Evolutionary conservation across 2,329 filamentous ascomycete genomes (phyloP).

Genomic region (Trichoderma semiorbis): DNA sequence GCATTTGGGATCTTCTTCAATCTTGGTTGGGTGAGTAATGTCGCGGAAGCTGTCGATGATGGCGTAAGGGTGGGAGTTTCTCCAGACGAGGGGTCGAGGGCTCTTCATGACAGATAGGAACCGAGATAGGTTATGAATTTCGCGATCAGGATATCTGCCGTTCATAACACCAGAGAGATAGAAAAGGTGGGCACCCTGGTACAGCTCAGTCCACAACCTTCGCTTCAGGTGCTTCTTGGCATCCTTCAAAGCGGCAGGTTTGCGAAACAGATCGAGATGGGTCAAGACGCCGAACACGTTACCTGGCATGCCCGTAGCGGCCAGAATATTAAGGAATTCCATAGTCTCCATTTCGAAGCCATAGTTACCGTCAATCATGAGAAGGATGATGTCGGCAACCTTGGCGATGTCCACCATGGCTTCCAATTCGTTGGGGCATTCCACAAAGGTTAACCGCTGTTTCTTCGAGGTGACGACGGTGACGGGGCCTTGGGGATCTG

Average conservation of each 20-base stretch:
- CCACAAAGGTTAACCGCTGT: conserved; percentile 88
- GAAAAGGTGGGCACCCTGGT: conserved; percentile 95
- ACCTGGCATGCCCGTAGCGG: conserved; percentile 94
- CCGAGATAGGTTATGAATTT: conserved; percentile 90
- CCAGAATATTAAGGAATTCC: conserved; percentile 94
- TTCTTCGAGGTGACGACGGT: conserved; percentile 97
- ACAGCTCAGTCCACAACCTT: conserved; percentile 93
- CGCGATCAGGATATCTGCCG: conserved; percentile 91
- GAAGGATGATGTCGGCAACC: conserved; percentile 91
- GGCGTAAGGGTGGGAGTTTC: conserved; percentile 92
- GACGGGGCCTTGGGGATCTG: conserved; percentile 84
- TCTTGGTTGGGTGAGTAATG: conserved; percentile 85
- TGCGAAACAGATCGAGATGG: conserved; percentile 91
- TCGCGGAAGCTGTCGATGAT: conserved; percentile 93
- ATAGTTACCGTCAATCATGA: conserved; percentile 98
- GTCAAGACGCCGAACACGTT: conserved; percentile 98
- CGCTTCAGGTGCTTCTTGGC: conserved; percentile 97
- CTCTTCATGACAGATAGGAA: conserved; percentile 99
- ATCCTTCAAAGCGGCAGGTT: conserved; percentile 84
- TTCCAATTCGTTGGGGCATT: conserved; percentile 95
- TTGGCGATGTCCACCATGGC: conserved; percentile 97
- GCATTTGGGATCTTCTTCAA: conserved; percentile 84
- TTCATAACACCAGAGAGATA: conserved; percentile 96
- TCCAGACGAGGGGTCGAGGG: conserved; percentile 90
- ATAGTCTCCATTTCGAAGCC: conserved; percentile 99